Evolutionary conservation across 2,329 filamentous ascomycete genomes (phyloP), one percentile per base, ranked within the genome.

Genomic region (Fusarium nygamai): DNA sequence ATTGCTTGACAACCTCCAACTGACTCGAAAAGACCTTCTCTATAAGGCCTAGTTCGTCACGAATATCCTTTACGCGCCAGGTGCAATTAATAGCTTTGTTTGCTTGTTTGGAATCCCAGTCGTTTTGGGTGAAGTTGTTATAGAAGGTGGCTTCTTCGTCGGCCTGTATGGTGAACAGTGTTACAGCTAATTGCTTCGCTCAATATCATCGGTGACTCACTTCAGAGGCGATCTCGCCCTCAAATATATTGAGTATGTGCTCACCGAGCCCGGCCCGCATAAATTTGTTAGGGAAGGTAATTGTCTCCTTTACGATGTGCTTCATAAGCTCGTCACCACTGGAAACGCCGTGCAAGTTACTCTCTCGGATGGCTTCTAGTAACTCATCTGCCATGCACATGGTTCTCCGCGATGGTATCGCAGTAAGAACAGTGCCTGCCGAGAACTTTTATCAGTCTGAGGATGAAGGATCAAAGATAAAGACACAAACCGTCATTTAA

Each of bases 1-100:
- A 33, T 17, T 48, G 27, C 20, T n/a, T 12, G 2, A 48, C 9
- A 17, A 48, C 46, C 0, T 48, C 0, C 20, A 33, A 4, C 6
- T 31, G 46, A 0, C 29, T 29, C 0, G 0, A 0, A 6, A 33
- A 48, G 0, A 48, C 46, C 0, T 48, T 48, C 0, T 2, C 13
- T 4, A 48, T 48, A 0, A 48, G 46, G 0, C 29, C 8, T 0
- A 48, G 1, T 0, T 48, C 46, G 6, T 48, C 46, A 5, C 9
- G 46, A n/a, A 48, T 48, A 0, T 48, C 46, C 4, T 48, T 48
- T 1, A 48, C 46, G 1, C 20, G 27, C 27, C 27, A 48, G 1
- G 46, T 48, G 29, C 46, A 48, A 1, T 2, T n/a, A 1, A 31
- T 31, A n/a, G 46, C 46, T 17, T 10, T 48, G 6, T 48, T 48